These are phyloP conservation scores for Xerocomus minutiporus DNA, from an alignment of 1,284 basidiomycete genomes.

Conservation along the genomic window DNA sequence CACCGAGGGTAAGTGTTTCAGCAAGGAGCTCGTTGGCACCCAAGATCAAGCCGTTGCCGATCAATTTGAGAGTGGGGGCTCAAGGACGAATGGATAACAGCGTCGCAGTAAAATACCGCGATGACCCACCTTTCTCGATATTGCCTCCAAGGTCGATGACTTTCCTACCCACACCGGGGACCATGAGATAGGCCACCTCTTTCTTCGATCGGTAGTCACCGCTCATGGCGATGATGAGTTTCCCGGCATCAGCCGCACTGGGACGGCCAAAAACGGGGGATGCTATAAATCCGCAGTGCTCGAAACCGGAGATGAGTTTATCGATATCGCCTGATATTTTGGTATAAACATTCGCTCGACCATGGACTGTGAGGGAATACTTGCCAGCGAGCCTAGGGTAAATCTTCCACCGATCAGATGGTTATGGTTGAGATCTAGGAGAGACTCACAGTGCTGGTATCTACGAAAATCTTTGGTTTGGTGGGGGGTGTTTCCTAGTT, in stretches of 20 bases:
- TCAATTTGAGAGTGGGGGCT: constrained; percentile 78
- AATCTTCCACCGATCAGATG: constrained; percentile 39
- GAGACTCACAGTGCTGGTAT: constrained; percentile 67
- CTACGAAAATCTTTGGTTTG: constrained; percentile 71
- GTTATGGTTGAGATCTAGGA: constrained; percentile 1
- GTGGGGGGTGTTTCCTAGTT: constrained; percentile 38
- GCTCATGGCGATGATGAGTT: constrained; percentile 74
- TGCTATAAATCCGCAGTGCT: constrained; percentile 66
- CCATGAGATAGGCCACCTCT: constrained; percentile 67
- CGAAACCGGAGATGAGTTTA: constrained; percentile 56
- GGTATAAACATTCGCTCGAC: background rate
- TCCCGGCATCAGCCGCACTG: constrained; percentile 60
- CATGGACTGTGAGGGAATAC: background rate
- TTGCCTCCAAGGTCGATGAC: constrained; percentile 72
- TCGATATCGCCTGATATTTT: constrained; percentile 61
- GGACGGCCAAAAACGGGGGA: constrained; percentile 81
- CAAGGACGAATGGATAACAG: constrained; percentile 5
- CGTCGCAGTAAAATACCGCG: background rate
- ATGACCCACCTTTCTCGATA: constrained; percentile 60
- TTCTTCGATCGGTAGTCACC: constrained; percentile 86
- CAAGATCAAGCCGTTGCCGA: constrained; percentile 70
- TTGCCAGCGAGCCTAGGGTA: constrained; percentile 69
- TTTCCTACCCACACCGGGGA: constrained; percentile 78
- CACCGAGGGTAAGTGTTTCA: constrained; percentile 79
- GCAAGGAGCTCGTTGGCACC: constrained; percentile 74